Conservation (phyloP, 495 filamentous ascomycete species). For the Tuber melanosporum region DNA sequence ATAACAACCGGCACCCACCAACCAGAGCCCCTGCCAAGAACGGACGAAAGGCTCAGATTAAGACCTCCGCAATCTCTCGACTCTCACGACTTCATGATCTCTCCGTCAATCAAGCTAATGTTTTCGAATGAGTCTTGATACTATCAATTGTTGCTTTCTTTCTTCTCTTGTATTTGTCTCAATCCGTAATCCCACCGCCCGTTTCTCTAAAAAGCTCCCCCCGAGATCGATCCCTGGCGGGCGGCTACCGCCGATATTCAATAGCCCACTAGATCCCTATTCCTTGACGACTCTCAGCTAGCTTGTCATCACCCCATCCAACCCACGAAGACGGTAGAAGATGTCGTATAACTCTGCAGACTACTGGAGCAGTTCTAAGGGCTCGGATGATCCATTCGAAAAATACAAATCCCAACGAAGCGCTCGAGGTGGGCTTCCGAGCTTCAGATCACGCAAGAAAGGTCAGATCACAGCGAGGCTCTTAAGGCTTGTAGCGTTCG, state of each 20-base stretch:
- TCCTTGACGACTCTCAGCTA: neutral
- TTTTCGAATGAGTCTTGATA: neutral
- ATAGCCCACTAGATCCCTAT: neutral
- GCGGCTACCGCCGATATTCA: neutral
- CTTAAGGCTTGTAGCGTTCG: constrained; percentile 17
- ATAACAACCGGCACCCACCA: neutral
- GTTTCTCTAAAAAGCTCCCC: neutral
- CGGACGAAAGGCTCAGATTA: neutral
- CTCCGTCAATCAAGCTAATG: neutral
- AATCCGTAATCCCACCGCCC: neutral
- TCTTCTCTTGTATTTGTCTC: neutral
- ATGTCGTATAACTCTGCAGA: constrained; percentile 32
- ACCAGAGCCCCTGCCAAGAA: constrained; percentile 1
- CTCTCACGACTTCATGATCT: neutral
- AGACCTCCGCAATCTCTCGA: neutral
- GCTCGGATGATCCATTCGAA: constrained; percentile 35
- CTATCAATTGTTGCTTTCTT: neutral
- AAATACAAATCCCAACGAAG: constrained; percentile 33
- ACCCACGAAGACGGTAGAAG: neutral
- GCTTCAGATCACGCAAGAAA: constrained; percentile 30
- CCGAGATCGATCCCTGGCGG: neutral
- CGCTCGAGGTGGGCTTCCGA: constrained; percentile 17
- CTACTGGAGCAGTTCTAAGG: constrained; percentile 28
- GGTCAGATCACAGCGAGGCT: constrained; percentile 16
- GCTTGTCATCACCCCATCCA: neutral